Evolutionary conservation across 768 basidiomycete species (phyloP), one percentile per base, ranked within the genome.

Genomic region (Flagelloscypha sp.): DNA sequence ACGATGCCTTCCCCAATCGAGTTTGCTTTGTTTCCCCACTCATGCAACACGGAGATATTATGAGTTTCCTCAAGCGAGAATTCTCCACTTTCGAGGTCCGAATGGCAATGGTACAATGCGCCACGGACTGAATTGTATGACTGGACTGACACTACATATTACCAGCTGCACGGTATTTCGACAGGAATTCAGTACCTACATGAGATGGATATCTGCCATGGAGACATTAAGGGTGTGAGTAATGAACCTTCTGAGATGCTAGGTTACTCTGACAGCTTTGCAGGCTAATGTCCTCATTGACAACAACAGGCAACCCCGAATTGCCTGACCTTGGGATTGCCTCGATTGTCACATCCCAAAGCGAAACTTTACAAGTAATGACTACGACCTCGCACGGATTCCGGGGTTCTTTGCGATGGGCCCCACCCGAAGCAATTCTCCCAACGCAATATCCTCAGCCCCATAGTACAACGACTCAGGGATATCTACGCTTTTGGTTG

Each of bases 131-230:
- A n/a, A n/a, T n/a, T n/a, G n/a, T n/a, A n/a, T n/a, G n/a, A n/a
- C n/a, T n/a, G n/a, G n/a, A n/a, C n/a, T n/a, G n/a, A n/a, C n/a
- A n/a, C n/a, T n/a, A n/a, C n/a, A n/a, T n/a, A n/a, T 12, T 6
- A 18, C 20, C 29, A 63, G 63, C 46, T 63, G 16, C 28, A 52
- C 30, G 63, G 65, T 29, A 47, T 61, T n/a, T 54, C 52, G 17
- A 35, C 53, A 6, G 62, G 63, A 9, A 27, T 63, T 25, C 7
- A 43, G 18, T 63, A 65, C 33, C 38, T 64, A 30, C 62, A 65
- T 35, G 52, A 46, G 10, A 29, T 42, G 15, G 29, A 43, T 10
- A 41, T 49, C 3, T 36, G 48, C 3, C 53, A 52, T 18, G 53
- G 47, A 1, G 53, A 55, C 37, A 41, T 55, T 13, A 41, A 44